A percentile compares a stretch with the other conserved stretches of the same genome.
phyloP scores from a whole-genome alignment of 2,329 filamentous ascomycete genomes.

The Sarocladium strictum region DNA sequence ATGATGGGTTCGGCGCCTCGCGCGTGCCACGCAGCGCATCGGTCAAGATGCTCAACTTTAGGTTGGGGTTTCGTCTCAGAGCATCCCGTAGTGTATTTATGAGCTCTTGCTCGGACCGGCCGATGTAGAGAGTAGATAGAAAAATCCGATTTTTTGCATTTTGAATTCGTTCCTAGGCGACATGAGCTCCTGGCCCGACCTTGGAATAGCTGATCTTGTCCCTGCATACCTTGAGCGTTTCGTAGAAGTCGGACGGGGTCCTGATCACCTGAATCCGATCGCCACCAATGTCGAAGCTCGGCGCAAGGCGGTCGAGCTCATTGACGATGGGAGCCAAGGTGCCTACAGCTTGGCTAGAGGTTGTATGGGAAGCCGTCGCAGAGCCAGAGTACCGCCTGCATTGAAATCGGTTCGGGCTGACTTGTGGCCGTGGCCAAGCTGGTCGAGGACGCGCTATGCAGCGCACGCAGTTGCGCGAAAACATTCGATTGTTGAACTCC shows the following conservation, averaged over 20 bases:
- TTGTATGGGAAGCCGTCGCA: constrained; percentile 22
- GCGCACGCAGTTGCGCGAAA: constrained; percentile 28
- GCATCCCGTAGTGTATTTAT: constrained; percentile 73
- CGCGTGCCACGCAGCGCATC: constrained; percentile 88
- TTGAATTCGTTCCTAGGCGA: constrained; percentile 67
- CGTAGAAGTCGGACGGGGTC: constrained; percentile 84
- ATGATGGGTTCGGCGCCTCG: constrained; percentile 79
- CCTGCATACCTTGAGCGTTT: constrained; percentile 84
- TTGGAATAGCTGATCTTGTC: too few species aligned
- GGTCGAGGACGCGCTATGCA: constrained; percentile 20
- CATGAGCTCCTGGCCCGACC: neutral
- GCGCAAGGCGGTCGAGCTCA: constrained; percentile 83
- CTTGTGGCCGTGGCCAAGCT: constrained; percentile 9
- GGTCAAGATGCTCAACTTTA: constrained; percentile 83
- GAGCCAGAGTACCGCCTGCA: constrained; percentile 29
- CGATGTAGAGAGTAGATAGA: constrained; percentile 94
- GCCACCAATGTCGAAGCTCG: constrained; percentile 80
- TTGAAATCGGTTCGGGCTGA: constrained; percentile 24
- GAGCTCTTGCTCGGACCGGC: constrained; percentile 85
- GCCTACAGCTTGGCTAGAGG: constrained; percentile 21
- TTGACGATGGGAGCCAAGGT: constrained; percentile 49
- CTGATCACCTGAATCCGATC: constrained; percentile 74
- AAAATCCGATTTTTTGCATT: constrained; percentile 76
- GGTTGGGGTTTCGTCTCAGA: constrained; percentile 64
- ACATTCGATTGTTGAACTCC: constrained; percentile 20